Evolutionary conservation across 495 filamentous ascomycete species (phyloP), one percentile per base, ranked within the genome.

Genomic region (Lasiosphaeris hirsuta): DNA sequence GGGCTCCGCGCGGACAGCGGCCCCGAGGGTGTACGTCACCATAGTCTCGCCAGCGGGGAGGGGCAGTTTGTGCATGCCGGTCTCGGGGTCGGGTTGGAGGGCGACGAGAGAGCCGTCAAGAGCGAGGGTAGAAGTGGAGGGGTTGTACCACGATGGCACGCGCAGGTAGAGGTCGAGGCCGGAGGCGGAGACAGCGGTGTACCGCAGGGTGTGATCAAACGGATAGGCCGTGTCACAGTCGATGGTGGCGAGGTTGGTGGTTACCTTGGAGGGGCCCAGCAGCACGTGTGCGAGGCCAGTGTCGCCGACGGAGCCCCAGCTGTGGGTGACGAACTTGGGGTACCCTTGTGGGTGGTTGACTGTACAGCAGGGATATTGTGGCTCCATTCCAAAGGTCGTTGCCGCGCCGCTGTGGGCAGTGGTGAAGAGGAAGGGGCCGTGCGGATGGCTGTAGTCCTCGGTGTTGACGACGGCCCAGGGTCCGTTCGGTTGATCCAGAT

Each of bases 261-360:
- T 58, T 3, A 77, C 66, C 7, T 34, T 72, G 7, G 69, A 68
- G 0, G 76, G 76, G 18, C 69, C 64, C 8, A 81, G 71, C 19
- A 81, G 61, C 3, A 63, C 63, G 60, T 80, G 77, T 7, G 72
- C 76, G 7, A 81, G 58, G 8, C 73, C 69, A 23, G 62, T 63
- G 17, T 66, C 60, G 11, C 64, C 64, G 8, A 68, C 57, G 11
- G 36, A 56, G 7, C 51, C 64, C 62, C 63, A 71, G 50, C 61
- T 60, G 56, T 62, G 53, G 40, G 66, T 58, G 37, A 83, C 68
- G 56, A 82, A 85, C 55, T 87, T 86, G 0, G 84, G 83, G 56
- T 77, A 79, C 0, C 79, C 83, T 63, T 86, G 82, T 0, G 78
- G 80, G 63, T 84, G 78, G 62, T 86, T 86, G 53, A 87, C 83